These are phyloP conservation scores for Sphagnum contortum DNA, from an alignment of 225 moss, liverwort and hornwort genomes.

Conservation along the genomic window DNA sequence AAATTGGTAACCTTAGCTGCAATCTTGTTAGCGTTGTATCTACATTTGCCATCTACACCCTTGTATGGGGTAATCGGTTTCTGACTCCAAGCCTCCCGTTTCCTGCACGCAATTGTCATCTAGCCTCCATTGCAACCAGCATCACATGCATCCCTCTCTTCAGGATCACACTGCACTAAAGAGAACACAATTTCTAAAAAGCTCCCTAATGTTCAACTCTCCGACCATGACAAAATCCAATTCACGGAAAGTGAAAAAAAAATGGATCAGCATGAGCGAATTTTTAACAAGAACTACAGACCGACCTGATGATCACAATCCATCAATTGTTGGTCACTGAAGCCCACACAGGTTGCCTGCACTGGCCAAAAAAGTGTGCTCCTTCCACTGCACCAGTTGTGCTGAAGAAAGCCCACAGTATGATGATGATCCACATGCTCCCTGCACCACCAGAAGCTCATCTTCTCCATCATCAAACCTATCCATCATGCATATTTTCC, in stretches of 20 bases:
- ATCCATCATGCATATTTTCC: too few species aligned
- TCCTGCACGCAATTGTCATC: conserved; percentile 69
- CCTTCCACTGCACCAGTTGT: conserved; percentile 86
- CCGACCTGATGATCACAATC: conserved; percentile 92
- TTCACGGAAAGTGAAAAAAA: too few species aligned
- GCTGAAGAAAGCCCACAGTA: conserved; percentile 97
- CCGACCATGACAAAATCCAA: too few species aligned
- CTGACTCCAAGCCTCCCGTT: conserved; percentile 62
- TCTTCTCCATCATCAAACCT: too few species aligned
- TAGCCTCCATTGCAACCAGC: conserved; percentile 63
- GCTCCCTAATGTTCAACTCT: too few species aligned
- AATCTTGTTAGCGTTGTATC: conserved; percentile 36
- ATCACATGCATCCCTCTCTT: conserved; percentile 47
- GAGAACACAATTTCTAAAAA: neutral
- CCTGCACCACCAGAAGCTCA: too few species aligned
- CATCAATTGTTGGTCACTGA: conserved; percentile 92
- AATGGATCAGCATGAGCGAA: too few species aligned
- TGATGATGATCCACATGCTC: conserved; percentile 89
- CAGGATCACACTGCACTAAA: conserved; percentile 45
- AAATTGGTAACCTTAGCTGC: conserved; percentile 66
- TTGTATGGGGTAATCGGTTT: conserved; percentile 70
- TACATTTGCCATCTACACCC: conserved; percentile 54
- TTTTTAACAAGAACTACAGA: neutral
- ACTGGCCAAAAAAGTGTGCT: conserved; percentile 68
- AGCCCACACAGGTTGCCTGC: conserved; percentile 79